Evolutionary conservation across 768 basidiomycete genomes (phyloP), one percentile per base, ranked within the genome.

Genomic region (Melanogaster broomeanus): DNA sequence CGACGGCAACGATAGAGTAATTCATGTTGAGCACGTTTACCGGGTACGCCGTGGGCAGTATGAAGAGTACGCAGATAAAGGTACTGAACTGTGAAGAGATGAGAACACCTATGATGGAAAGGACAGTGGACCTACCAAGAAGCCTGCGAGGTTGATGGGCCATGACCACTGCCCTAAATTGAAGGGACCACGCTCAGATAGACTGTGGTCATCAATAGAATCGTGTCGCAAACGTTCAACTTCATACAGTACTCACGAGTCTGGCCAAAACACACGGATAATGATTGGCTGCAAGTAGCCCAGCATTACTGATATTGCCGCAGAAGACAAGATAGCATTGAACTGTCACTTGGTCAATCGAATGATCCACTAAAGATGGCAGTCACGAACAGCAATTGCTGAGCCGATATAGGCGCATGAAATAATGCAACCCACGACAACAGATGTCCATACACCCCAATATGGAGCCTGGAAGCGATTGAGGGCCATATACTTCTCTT

Each of bases 341-440:
- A 82, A 81, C 79, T 75, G 45, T 42, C 8, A 30, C 48, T 40
- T 12, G 21, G 7, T 31, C 3, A 41, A 18, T 40, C 18, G 11
- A 18, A 25, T 3, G 21, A 7, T 7, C 27, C 42, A 21, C 9
- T 3, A 41, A 38, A 24, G 3, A 18, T 16, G 7, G 42, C 18
- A 42, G 25, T 5, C 13, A 71, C 79, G 43, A 53, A 83, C 80
- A 18, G 79, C 82, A 49, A 82, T 74, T 1, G 73, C 62, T 5
- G 79, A 81, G 7, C 80, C 82, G 48, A 83, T 81, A 54, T 84
- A 83, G 31, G 81, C 77, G 54, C 78, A 82, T 28, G 78, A 81
- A 43, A 84, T 76, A 34, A 78, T 59, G 54, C 80, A 83, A 0
- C 78, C 82, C 25, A 79, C 58, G 19, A 80, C 52, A 6, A 81